Percentiles rank a stretch among this genome's conserved stretches.
Conservation (phyloP, 306 rosid species). For the Cucurbita pepo region DNA sequence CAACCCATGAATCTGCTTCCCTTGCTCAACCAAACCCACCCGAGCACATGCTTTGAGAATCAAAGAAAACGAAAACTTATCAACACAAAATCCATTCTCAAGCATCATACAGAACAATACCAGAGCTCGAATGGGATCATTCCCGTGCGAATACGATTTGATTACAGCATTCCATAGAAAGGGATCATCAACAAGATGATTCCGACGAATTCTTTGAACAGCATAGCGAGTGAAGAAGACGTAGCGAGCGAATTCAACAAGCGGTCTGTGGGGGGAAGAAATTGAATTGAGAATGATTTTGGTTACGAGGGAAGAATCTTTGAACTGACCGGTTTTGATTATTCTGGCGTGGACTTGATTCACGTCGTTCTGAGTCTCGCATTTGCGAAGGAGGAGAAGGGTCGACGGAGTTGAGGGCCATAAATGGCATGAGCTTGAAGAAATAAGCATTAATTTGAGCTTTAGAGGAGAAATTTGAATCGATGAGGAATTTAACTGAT, state of each 20-base stretch:
- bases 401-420: constrained; percentile 37
- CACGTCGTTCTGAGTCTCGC: constrained; percentile 32
- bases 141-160: constrained; percentile 64
- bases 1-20: constrained; percentile 55
- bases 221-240: constrained; percentile 48
- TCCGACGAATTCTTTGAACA: neutral
- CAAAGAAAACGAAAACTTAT: constrained; percentile 46
- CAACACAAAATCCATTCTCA: constrained; percentile 42
- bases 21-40: constrained; percentile 39
- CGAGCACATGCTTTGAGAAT: constrained; percentile 58
- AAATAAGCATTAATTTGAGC: constrained; percentile 28
- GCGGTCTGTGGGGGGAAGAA: constrained; percentile 46
- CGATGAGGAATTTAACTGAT: neutral
- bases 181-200: constrained; percentile 27
- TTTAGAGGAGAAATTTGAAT: neutral
- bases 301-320: constrained; percentile 21
- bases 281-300: constrained; percentile 39
- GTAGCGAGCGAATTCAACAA: constrained; percentile 46
- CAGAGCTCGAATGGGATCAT: constrained; percentile 38
- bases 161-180: constrained; percentile 68
- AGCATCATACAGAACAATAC: constrained; percentile 39
- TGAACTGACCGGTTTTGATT: constrained; percentile 37
- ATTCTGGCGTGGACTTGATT: constrained; percentile 49
- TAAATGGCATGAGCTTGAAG: constrained; percentile 36
- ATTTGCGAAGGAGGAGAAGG: constrained; percentile 29